Percentiles rank a stretch among this genome's conserved stretches.
phyloP scores from a whole-genome alignment of 208 protist species.

The Trypanosomatidae sp. region DNA sequence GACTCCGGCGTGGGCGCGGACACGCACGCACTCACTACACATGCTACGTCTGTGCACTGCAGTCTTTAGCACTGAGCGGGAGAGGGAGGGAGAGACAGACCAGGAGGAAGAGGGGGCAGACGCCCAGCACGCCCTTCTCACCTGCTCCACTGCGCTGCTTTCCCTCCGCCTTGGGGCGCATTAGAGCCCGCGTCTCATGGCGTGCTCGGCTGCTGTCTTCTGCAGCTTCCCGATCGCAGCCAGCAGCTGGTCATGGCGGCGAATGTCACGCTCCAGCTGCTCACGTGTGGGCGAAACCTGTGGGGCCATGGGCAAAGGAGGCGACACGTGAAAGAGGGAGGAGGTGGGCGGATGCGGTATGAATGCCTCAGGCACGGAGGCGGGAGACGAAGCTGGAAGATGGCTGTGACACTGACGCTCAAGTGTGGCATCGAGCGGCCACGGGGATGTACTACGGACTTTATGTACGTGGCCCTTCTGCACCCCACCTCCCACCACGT shows the following conservation, averaged over 20 bases:
- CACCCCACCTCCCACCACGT: background rate
- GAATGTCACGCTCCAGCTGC: slow-evolving; percentile 59
- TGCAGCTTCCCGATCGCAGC: slow-evolving; percentile 70
- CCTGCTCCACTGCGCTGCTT: background rate
- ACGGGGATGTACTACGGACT: background rate
- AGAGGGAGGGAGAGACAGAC: background rate
- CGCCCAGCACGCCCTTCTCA: background rate
- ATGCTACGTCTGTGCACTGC: background rate
- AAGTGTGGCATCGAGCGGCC: background rate
- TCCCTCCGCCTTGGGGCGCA: background rate
- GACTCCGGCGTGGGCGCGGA: background rate
- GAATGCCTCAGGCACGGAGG: background rate
- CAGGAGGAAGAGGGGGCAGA: background rate
- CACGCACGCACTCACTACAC: background rate
- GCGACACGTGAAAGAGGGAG: background rate
- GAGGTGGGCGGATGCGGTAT: background rate
- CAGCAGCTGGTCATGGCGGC: slow-evolving; percentile 67
- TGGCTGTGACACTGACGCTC: background rate
- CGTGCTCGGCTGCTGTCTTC: slow-evolving; percentile 44
- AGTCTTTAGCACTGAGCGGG: background rate
- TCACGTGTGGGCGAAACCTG: slow-evolving; percentile 25
- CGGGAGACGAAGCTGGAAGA: background rate
- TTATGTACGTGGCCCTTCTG: background rate
- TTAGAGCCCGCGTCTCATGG: slow-evolving; percentile 3
- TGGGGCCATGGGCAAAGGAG: background rate